A percentile compares a stretch with the other conserved stretches of the same genome.
Evolutionary conservation across 805 yeast genomes (phyloP).

Genomic region (Suhomyces sp.): DNA sequence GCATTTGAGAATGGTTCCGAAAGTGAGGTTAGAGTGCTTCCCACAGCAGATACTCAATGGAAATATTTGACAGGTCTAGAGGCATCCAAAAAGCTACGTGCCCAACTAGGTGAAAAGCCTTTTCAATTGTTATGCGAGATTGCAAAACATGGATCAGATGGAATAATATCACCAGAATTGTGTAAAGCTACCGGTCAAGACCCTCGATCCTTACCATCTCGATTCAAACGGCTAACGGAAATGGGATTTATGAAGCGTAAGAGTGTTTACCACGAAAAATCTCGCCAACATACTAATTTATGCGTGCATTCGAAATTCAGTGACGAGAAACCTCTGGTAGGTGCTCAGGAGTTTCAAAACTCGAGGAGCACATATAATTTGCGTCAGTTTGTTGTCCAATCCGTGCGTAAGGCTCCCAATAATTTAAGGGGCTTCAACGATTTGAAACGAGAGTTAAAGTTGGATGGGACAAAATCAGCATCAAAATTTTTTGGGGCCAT

Average conservation of each 20-base stretch:
- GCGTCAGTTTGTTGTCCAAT: constrained; percentile 42
- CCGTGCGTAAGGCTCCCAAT: constrained; percentile 58
- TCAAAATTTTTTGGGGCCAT: constrained; percentile 51
- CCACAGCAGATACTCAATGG: constrained; percentile 59
- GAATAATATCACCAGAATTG: constrained; percentile 60
- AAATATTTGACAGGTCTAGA: constrained; percentile 51
- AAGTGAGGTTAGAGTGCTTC: constrained; percentile 23
- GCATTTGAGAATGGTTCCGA: constrained; percentile 16
- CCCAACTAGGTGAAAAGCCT: constrained; percentile 51
- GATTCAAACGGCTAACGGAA: constrained; percentile 56
- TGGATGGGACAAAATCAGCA: constrained; percentile 40
- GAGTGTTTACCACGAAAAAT: constrained; percentile 28
- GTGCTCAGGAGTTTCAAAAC: constrained; percentile 20
- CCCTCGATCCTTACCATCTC: constrained; percentile 63
- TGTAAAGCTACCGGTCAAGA: constrained; percentile 64
- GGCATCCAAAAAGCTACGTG: constrained; percentile 46
- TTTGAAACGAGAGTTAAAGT: constrained; percentile 56
- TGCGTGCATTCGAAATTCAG: constrained; percentile 52
- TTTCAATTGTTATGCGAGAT: constrained; percentile 60
- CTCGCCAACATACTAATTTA: constrained; percentile 54
- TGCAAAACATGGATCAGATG: constrained; percentile 54
- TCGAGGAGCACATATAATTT: constrained; percentile 28
- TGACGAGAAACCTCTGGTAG: constrained; percentile 23
- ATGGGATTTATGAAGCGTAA: constrained; percentile 47
- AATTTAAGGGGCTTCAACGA: constrained; percentile 61